Conservation (phyloP, 2,329 filamentous ascomycete genomes). For the Didymella keratinophila region DNA sequence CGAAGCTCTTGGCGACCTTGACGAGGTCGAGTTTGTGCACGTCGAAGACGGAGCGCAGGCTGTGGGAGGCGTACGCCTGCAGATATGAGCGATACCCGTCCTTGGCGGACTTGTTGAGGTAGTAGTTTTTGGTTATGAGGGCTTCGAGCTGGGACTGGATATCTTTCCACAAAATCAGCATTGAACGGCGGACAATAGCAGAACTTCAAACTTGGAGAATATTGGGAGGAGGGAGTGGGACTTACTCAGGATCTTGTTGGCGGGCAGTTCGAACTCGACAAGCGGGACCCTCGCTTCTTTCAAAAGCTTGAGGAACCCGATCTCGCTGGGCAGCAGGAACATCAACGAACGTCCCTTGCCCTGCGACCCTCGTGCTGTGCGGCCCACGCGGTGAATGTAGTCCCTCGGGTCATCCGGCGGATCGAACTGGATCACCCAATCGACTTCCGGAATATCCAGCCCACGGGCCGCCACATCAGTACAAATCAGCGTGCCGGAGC, state of each 20-base stretch:
- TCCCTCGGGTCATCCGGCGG: conserved; percentile 82
- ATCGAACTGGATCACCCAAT: conserved; percentile 92
- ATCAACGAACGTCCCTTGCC: conserved; percentile 88
- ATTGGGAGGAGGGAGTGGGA: neutral
- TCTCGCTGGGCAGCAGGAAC: conserved; percentile 90
- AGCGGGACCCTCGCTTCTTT: conserved; percentile 92
- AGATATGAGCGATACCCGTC: conserved; percentile 87
- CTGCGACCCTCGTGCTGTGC: conserved; percentile 85
- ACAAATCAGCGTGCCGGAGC: conserved; percentile 87
- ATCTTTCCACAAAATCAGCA: conserved; percentile 56
- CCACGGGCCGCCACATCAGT: conserved; percentile 96
- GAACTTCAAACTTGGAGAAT: no score
- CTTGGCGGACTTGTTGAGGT: conserved; percentile 85
- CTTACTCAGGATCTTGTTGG: conserved; percentile 77
- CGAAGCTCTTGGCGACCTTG: conserved; percentile 85
- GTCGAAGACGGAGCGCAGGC: conserved; percentile 82
- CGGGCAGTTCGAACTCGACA: conserved; percentile 94
- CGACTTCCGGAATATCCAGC: conserved; percentile 92
- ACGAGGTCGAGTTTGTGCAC: conserved; percentile 81
- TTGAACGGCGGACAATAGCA: no score
- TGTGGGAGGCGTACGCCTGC: conserved; percentile 91
- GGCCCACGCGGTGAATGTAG: conserved; percentile 86
- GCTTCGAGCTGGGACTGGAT: conserved; percentile 80
- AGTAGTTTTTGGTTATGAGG: conserved; percentile 94
- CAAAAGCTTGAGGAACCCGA: conserved; percentile 89